Evolutionary conservation across 495 filamentous ascomycete genomes (phyloP), one percentile per base, ranked within the genome.

Genomic region (Hypomontagnella monticulosa): DNA sequence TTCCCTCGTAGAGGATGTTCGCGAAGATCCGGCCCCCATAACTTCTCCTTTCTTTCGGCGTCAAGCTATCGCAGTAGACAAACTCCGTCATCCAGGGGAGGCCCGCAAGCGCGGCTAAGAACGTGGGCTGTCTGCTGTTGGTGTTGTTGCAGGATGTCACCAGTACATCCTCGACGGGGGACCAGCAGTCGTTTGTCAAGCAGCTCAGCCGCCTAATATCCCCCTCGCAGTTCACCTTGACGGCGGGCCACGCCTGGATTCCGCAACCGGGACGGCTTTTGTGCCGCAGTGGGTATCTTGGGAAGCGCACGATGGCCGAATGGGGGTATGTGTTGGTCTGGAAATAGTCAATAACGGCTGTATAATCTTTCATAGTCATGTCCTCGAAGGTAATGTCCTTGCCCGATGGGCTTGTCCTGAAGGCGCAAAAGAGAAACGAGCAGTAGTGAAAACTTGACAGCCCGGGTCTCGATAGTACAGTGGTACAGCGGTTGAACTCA

Each of bases 201-300:
- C 4, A 37, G n/a, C 14, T 37, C 6, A 51, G n/a, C 2, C 51
- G 51, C 16, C 14, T 12, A 19, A 36, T 9, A 18, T 66, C 62
- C 4, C 19, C 62, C 3, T 16, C 16, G 34, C 62, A 66, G n/a
- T 48, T 58, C 7, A 66, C 3, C 49, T 55, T 59, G 3, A 60
- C 40, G 4, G 61, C 61, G 30, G 47, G 27, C 62, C 62, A 60
- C 14, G 46, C 10, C 19, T 51, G 15, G 4, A 51, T 1, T 37
- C 12, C 8, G 9, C 12, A 3, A 16, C 30, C 37, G 12, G 12
- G 7, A 4, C 14, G 6, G 14, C 10, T 30, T 37, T 14, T 59
- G 11, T 12, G 10, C 4, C 34, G n/a, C 2, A 2, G 36, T 20
- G 20, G 62, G 36, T 8, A 19, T 19, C 33, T 14, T 38, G 23